phyloP scores from a whole-genome alignment of 2,329 filamentous ascomycete genomes.

The Aspergillus hortae region DNA sequence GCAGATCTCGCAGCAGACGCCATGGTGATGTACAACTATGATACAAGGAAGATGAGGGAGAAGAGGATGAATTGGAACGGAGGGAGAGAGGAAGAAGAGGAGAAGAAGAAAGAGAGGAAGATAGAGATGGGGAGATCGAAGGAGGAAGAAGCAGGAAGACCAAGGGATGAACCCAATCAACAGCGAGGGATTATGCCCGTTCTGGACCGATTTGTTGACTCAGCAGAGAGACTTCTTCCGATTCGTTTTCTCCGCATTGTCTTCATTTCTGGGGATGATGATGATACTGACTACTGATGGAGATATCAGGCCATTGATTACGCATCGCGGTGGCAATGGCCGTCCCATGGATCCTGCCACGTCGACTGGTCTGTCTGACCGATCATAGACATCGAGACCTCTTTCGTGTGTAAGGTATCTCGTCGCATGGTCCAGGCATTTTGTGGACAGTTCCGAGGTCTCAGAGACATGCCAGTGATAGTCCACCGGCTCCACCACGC shows the following conservation, averaged over 20 bases:
- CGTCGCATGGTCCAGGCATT: too few relatives aligned
- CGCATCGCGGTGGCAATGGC: too few relatives aligned
- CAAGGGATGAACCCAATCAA: slow-evolving; percentile 15
- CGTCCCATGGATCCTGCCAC: too few relatives aligned
- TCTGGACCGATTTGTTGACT: slow-evolving; percentile 20
- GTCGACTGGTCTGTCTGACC: too few relatives aligned
- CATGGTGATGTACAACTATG: slow-evolving; percentile 11
- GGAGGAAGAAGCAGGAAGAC: slow-evolving; percentile 4
- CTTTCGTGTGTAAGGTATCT: too few relatives aligned
- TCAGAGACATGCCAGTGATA: too few relatives aligned
- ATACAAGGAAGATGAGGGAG: slow-evolving; percentile 6
- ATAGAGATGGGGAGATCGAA: slow-evolving; percentile 13
- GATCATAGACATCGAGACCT: too few relatives aligned
- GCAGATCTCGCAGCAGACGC: slow-evolving; percentile 37
- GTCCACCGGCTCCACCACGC: too few relatives aligned
- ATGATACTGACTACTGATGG: too few relatives aligned
- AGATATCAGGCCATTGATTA: too few relatives aligned
- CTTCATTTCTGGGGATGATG: not conserved
- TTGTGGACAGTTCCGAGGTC: too few relatives aligned
- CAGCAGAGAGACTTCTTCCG: slow-evolving; percentile 7
- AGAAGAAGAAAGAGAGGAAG: slow-evolving; percentile 2
- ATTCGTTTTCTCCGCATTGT: not conserved
- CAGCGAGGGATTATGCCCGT: slow-evolving; percentile 6
- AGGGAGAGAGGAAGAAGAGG: slow-evolving; percentile 3
- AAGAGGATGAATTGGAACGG: not conserved